phyloP scores from a whole-genome alignment of 495 filamentous ascomycete species.

The Tuber aestivum region DNA sequence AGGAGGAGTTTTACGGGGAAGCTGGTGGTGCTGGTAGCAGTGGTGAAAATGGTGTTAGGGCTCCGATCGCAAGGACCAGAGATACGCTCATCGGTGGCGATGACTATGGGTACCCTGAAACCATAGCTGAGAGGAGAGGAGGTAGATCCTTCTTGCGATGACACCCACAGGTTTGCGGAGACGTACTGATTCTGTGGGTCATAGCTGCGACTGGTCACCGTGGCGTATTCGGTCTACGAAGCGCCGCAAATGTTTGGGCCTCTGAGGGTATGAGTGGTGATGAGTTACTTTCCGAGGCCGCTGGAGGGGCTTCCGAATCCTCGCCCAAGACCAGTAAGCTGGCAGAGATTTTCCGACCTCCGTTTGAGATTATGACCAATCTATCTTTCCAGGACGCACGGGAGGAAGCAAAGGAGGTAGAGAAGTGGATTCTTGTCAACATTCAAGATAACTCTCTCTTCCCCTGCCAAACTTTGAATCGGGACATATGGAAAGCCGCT shows the following conservation, averaged over 20 bases:
- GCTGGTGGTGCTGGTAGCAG: conserved; percentile 34
- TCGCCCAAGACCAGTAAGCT: conserved; percentile 66
- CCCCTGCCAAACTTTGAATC: conserved; percentile 84
- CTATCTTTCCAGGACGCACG: conserved; percentile 73
- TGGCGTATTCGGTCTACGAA: conserved; percentile 81
- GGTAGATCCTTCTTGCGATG: conserved; percentile 27
- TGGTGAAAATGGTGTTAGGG: conserved; percentile 61
- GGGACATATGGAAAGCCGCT: conserved; percentile 88
- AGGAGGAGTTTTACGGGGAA: conserved; percentile 79
- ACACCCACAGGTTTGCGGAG: background rate
- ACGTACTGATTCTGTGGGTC: background rate
- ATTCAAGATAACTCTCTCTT: conserved; percentile 88
- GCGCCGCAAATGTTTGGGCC: conserved; percentile 58
- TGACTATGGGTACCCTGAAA: conserved; percentile 42
- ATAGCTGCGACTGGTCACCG: conserved; percentile 41
- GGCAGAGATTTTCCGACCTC: conserved; percentile 85
- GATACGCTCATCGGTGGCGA: conserved; percentile 75
- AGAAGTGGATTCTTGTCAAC: conserved; percentile 94
- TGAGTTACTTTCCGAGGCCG: conserved; percentile 56
- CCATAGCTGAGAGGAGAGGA: conserved; percentile 12
- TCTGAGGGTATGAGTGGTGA: conserved; percentile 47
- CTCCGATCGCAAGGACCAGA: conserved; percentile 83
- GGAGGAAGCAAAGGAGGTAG: conserved; percentile 70
- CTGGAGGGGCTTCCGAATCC: conserved; percentile 66
- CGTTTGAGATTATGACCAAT: conserved; percentile 74